Conservation (phyloP, 352 stramenopile species). For the Phytophthora pisi region DNA sequence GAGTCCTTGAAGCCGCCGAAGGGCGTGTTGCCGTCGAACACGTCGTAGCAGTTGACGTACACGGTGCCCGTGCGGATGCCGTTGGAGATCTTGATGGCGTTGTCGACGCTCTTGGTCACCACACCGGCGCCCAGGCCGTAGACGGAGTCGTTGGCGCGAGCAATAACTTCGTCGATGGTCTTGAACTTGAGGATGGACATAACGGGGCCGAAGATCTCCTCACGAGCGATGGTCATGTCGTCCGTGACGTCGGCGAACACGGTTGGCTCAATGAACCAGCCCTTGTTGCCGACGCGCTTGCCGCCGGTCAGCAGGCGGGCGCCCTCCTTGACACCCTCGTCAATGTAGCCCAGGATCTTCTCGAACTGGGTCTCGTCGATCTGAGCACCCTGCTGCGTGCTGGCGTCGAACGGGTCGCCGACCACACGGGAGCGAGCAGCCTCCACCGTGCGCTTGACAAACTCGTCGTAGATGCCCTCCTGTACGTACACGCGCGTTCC, state of each 20-base stretch:
- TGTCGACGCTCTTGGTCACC: slow-evolving; percentile 85
- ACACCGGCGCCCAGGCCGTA: slow-evolving; percentile 90
- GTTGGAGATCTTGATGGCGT: slow-evolving; percentile 85
- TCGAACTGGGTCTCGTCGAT: slow-evolving; percentile 69
- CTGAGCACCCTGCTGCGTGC: slow-evolving; percentile 52
- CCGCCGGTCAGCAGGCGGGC: slow-evolving; percentile 80
- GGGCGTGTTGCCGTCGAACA: slow-evolving; percentile 82
- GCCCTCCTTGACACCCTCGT: slow-evolving; percentile 76
- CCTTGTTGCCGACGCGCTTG: slow-evolving; percentile 54
- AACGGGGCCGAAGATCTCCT: slow-evolving; percentile 94
- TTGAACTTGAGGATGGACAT: slow-evolving; percentile 89
- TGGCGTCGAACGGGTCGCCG: slow-evolving; percentile 55
- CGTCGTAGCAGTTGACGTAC: slow-evolving; percentile 93
- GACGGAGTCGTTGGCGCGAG: slow-evolving; percentile 77
- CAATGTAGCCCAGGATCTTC: slow-evolving; percentile 85
- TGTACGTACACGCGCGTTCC: slow-evolving; percentile 86
- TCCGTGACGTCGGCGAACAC: slow-evolving; percentile 83
- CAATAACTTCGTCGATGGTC: slow-evolving; percentile 86
- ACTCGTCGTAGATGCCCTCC: slow-evolving; percentile 83
- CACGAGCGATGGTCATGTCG: slow-evolving; percentile 85
- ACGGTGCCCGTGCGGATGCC: slow-evolving; percentile 90
- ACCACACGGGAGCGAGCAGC: slow-evolving; percentile 37
- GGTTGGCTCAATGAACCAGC: slow-evolving; percentile 93
- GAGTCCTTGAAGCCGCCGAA: slow-evolving; percentile 89
- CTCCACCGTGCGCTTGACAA: slow-evolving; percentile 61